Evolutionary conservation across 805 yeast species (phyloP).

Genomic region (Cyberlindnera maclurae): DNA sequence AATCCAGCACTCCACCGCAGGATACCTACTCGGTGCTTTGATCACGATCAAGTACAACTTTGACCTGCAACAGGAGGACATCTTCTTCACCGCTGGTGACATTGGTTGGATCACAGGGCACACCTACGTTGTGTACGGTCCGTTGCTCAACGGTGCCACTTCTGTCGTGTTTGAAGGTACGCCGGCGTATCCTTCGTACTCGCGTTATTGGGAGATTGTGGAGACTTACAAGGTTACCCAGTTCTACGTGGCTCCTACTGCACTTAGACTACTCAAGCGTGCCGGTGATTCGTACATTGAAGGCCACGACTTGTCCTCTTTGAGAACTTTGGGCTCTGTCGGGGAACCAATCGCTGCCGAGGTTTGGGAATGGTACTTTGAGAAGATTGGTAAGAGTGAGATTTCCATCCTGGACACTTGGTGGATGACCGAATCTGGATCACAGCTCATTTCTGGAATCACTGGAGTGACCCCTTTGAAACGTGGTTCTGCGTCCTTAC

Average conservation of each 20-base stretch:
- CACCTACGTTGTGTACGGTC: conserved; percentile 78
- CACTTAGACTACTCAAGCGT: conserved; percentile 66
- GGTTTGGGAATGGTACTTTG: conserved; percentile 83
- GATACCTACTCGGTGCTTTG: conserved; percentile 67
- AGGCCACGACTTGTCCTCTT: conserved; percentile 52
- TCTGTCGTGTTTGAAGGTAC: conserved; percentile 82
- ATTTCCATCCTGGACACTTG: conserved; percentile 74
- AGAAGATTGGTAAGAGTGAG: conserved; percentile 60
- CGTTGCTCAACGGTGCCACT: conserved; percentile 67
- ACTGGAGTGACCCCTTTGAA: conserved; percentile 75
- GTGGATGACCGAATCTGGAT: conserved; percentile 88
- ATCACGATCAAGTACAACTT: conserved; percentile 69
- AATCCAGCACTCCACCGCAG: conserved; percentile 75
- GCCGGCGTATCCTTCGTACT: conserved; percentile 76
- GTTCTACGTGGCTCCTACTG: conserved; percentile 82
- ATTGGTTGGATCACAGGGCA: conserved; percentile 93
- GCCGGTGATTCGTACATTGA: conserved; percentile 61
- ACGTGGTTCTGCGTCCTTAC: conserved; percentile 81
- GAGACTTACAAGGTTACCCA: conserved; percentile 67
- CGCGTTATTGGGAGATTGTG: conserved; percentile 76
- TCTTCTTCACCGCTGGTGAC: conserved; percentile 82
- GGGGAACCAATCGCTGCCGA: conserved; percentile 86
- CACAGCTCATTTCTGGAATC: conserved; percentile 70
- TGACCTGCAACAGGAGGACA: conserved; percentile 69
- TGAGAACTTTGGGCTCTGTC: conserved; percentile 72